phyloP scores from a whole-genome alignment of 2,329 filamentous ascomycete species.

The Colletotrichum shisoi region DNA sequence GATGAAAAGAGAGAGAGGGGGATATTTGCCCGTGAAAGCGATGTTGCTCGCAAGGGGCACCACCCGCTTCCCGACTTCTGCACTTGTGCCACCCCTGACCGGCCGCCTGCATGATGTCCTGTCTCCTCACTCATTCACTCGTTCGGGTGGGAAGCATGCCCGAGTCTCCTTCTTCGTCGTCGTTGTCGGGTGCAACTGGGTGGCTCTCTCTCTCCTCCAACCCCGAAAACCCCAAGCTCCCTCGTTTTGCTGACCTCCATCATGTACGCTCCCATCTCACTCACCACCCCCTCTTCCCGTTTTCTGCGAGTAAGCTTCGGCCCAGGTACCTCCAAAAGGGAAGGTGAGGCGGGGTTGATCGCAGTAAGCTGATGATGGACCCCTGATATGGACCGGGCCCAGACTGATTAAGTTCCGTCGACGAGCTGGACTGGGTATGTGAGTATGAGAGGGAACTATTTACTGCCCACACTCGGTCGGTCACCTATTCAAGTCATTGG shows the following conservation, averaged over 20 bases:
- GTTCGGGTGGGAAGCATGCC: neutral
- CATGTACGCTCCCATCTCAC: neutral
- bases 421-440: neutral
- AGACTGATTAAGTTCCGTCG: conserved; percentile 10
- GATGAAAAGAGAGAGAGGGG: too few species aligned
- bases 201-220: too few species aligned
- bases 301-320: conserved; percentile 28
- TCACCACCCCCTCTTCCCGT: neutral
- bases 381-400: conserved; percentile 18
- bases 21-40: too few species aligned
- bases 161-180: neutral
- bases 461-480: neutral
- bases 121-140: neutral
- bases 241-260: neutral
- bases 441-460: conserved; percentile 3
- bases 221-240: too few species aligned
- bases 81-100: neutral
- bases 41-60: too few species aligned
- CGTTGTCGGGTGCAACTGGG: neutral
- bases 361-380: conserved; percentile 12
- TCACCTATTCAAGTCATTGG: neutral
- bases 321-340: conserved; percentile 23
- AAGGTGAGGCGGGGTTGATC: conserved; percentile 30
- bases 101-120: neutral
- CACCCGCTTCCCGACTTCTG: too few species aligned